These are phyloP conservation scores for Geranium brycei DNA, from an alignment of 345 rosid genomes.

Conservation along the genomic window DNA sequence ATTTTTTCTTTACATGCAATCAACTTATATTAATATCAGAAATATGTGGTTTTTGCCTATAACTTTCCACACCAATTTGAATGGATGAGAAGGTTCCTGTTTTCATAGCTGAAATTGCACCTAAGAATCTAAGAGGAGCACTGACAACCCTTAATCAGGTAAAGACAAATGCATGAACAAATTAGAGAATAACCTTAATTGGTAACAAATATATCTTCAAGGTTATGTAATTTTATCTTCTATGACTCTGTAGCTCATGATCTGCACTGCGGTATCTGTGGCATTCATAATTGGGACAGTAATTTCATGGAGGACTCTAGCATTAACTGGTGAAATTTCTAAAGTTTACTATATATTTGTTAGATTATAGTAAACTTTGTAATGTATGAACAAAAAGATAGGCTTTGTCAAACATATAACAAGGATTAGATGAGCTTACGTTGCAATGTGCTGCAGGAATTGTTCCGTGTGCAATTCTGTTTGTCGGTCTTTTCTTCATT, in stretches of 20 bases:
- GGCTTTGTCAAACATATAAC: not conserved
- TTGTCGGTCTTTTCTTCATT: conserved; percentile 27
- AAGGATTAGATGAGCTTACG: not conserved
- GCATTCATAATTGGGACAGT: conserved; percentile 67
- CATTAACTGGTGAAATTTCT: conserved; percentile 39
- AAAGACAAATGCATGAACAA: not conserved
- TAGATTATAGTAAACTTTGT: not conserved
- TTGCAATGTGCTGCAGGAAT: conserved; percentile 17
- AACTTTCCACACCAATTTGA: not conserved
- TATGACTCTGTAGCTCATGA: conserved; percentile 35
- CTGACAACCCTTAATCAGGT: conserved; percentile 62
- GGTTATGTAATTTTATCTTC: not conserved
- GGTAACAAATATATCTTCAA: not conserved
- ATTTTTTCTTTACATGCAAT: conserved; percentile 1
- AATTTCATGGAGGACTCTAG: conserved; percentile 55
- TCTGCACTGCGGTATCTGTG: conserved; percentile 51
- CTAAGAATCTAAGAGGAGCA: conserved; percentile 59
- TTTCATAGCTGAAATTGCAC: conserved; percentile 80
- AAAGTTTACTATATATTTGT: not conserved
- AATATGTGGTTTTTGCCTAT: too few species aligned
- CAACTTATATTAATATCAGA: not conserved
- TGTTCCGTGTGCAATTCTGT: conserved; percentile 31
- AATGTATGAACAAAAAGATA: too few species aligned
- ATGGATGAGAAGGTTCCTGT: conserved; percentile 40
- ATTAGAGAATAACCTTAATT: not conserved